A percentile compares a stretch with the other conserved stretches of the same genome.
These are phyloP conservation scores for Amanita pallidorosea DNA, from an alignment of 768 basidiomycete genomes.

Conservation along the genomic window DNA sequence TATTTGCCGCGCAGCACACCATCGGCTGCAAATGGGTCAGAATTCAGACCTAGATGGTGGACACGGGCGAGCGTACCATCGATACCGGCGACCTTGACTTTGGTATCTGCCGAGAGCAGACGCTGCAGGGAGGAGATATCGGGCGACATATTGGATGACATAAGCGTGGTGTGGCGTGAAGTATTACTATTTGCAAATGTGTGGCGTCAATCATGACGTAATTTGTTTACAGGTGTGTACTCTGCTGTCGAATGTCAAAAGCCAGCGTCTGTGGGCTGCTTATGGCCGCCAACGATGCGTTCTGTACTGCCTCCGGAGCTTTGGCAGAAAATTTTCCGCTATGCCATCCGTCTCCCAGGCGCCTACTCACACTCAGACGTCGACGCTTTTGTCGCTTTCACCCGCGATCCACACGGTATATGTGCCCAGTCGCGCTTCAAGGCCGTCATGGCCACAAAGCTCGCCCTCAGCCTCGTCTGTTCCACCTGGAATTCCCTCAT, in stretches of 20 bases:
- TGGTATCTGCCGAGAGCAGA: conserved; percentile 52
- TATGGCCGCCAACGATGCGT: background rate
- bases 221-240: too few species aligned
- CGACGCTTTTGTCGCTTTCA: conserved; percentile 15
- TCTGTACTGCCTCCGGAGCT: conserved; percentile 15
- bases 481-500: conserved; percentile 12
- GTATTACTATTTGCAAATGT: too few species aligned
- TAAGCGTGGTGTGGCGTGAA: too few species aligned
- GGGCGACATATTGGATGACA: conserved; percentile 22
- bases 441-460: conserved; percentile 11
- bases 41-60: too few species aligned
- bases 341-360: conserved; percentile 15
- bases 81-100: conserved; percentile 89
- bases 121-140: background rate
- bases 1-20: conserved; percentile 93
- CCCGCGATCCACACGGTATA: conserved; percentile 14
- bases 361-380: conserved; percentile 12
- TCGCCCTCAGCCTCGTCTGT: conserved; percentile 14
- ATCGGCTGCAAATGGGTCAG: conserved; percentile 47
- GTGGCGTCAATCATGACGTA: too few species aligned
- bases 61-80: conserved; percentile 41
- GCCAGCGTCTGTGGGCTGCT: too few species aligned
- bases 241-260: too few species aligned
- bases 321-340: conserved; percentile 15
- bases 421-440: conserved; percentile 10